Evolutionary conservation across 495 filamentous ascomycete species (phyloP).

Genomic region (Penicillium parvum): DNA sequence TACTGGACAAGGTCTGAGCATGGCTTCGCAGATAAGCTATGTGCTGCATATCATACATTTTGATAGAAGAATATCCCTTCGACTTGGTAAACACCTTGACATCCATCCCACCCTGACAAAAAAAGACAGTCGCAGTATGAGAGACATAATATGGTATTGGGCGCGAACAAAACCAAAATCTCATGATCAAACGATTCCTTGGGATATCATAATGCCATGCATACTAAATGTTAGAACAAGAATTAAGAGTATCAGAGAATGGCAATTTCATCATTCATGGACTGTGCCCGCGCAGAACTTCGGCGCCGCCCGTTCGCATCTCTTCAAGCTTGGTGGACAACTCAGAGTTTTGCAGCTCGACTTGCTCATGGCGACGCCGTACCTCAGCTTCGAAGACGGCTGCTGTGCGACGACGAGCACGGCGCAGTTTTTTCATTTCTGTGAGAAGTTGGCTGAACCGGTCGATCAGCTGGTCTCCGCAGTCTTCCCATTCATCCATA

Average conservation of each 20-base stretch:
- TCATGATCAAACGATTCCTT: neutral
- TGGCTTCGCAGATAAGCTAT: conserved; percentile 5
- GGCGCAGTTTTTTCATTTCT: conserved; percentile 59
- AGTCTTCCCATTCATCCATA: conserved; percentile 74
- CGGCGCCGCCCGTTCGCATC: conserved; percentile 42
- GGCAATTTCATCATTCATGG: conserved; percentile 18
- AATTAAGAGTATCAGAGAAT: neutral
- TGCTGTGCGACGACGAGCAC: conserved; percentile 60
- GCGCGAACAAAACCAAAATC: conserved; percentile 5
- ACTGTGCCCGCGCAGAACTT: conserved; percentile 37
- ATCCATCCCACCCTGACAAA: neutral
- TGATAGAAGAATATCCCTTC: neutral
- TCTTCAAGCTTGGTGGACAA: conserved; percentile 38
- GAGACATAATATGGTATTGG: conserved; percentile 15
- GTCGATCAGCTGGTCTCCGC: conserved; percentile 74
- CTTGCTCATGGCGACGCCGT: conserved; percentile 42
- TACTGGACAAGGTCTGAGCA: conserved; percentile 9
- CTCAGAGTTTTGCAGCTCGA: conserved; percentile 33
- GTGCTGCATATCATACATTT: conserved; percentile 20
- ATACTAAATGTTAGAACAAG: conserved; percentile 4
- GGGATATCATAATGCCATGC: conserved; percentile 3
- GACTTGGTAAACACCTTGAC: neutral
- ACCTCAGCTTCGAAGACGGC: conserved; percentile 67
- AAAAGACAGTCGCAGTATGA: too few relatives aligned
- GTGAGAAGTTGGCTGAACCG: conserved; percentile 60